Evolutionary conservation across 768 basidiomycete species (phyloP).

Genomic region (Leucosporidium creatinivorum): DNA sequence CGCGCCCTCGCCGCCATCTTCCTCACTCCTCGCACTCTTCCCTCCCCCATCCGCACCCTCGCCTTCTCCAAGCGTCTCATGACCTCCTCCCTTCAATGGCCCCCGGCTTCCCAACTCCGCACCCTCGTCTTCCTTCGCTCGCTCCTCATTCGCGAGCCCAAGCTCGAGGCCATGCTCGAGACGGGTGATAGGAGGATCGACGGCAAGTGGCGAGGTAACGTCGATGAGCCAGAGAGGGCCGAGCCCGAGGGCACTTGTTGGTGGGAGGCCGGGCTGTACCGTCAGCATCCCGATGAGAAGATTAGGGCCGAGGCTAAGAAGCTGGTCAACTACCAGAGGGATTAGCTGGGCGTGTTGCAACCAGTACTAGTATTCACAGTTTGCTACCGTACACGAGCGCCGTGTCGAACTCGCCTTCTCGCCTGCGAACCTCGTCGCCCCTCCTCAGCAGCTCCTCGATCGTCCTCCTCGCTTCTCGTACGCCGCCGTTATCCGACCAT

Average conservation of each 20-base stretch:
- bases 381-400: slow-evolving; percentile 14
- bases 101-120: slow-evolving; percentile 57
- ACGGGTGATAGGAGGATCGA: slow-evolving; percentile 78
- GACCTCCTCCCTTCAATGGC: slow-evolving; percentile 71
- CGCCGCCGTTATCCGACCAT: slow-evolving; percentile 47
- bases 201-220: slow-evolving; percentile 73
- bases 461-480: not conserved
- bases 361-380: not conserved
- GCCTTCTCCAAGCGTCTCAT: slow-evolving; percentile 93
- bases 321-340: slow-evolving; percentile 33
- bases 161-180: slow-evolving; percentile 72
- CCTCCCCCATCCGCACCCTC: slow-evolving; percentile 64
- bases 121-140: slow-evolving; percentile 65
- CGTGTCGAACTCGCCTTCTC: not conserved
- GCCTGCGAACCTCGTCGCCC: not conserved
- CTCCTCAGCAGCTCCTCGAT: not conserved
- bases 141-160: slow-evolving; percentile 67
- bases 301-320: slow-evolving; percentile 59
- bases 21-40: slow-evolving; percentile 56
- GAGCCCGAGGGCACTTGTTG: slow-evolving; percentile 72
- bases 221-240: slow-evolving; percentile 66
- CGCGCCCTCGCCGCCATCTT: slow-evolving; percentile 74
- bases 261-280: slow-evolving; percentile 67
- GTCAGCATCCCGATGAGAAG: slow-evolving; percentile 52
- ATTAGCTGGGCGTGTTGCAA: not conserved